A percentile compares a stretch with the other conserved stretches of the same genome.
Conservation (phyloP, 2,329 filamentous ascomycete species). For the Colletotrichum aenigma region DNA sequence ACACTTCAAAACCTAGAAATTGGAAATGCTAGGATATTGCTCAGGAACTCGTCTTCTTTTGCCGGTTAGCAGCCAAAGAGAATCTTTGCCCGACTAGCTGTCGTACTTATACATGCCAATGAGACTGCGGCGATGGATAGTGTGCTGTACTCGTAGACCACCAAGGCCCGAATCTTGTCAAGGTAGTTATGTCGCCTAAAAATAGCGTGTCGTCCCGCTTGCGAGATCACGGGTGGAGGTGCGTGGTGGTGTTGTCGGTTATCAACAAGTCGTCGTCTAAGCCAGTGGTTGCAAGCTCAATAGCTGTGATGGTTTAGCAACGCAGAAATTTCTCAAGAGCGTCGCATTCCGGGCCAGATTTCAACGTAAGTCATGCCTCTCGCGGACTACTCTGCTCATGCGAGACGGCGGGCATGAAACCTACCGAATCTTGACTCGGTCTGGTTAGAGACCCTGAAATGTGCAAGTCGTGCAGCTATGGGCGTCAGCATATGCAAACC, state of each 20-base stretch:
- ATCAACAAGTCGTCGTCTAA: neutral
- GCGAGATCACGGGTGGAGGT: neutral
- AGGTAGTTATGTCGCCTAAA: neutral
- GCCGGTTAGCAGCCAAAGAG: neutral
- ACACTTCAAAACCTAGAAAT: neutral
- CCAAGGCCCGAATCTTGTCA: neutral
- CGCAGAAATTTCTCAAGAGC: neutral
- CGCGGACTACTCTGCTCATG: neutral
- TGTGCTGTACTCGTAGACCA: neutral
- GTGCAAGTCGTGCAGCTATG: neutral
- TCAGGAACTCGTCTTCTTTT: neutral
- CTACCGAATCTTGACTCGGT: neutral
- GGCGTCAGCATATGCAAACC: neutral
- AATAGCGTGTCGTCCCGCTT: neutral
- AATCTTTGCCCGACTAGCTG: neutral
- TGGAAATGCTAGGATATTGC: neutral
- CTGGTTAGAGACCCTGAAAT: neutral
- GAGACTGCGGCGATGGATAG: neutral
- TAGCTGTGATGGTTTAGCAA: neutral
- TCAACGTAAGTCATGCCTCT: neutral
- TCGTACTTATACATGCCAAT: neutral
- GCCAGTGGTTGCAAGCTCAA: neutral
- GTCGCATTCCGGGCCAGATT: neutral
- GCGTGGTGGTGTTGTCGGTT: neutral
- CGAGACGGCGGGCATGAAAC: neutral